A percentile compares a stretch with the other conserved stretches of the same genome.
These are phyloP conservation scores for Teunomyces aglyptinius DNA, from an alignment of 805 yeast species.

Conservation along the genomic window DNA sequence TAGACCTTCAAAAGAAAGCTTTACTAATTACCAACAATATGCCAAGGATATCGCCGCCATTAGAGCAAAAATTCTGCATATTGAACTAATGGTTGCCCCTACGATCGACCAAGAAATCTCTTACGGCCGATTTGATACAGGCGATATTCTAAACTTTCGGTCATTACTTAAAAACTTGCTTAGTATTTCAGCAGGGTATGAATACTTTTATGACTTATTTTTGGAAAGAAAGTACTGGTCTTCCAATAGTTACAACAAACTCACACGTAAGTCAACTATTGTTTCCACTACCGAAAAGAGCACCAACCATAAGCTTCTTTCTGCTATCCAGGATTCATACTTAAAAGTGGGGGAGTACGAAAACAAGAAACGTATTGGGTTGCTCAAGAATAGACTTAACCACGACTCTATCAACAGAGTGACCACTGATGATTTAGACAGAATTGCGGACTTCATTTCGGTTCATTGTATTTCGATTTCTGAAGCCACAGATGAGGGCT, in stretches of 20 bases:
- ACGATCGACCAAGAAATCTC: slow-evolving; percentile 23
- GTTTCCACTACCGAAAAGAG: neutral
- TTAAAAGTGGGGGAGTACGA: slow-evolving; percentile 30
- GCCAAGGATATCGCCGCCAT: slow-evolving; percentile 16
- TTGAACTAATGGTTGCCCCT: slow-evolving; percentile 18
- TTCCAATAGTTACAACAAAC: slow-evolving; percentile 8
- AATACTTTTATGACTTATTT: slow-evolving; percentile 26
- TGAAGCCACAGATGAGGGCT: slow-evolving; percentile 14
- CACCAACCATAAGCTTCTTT: slow-evolving; percentile 20
- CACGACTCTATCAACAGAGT: slow-evolving; percentile 12
- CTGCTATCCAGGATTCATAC: slow-evolving; percentile 27
- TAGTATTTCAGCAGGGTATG: slow-evolving; percentile 22
- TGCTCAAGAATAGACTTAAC: slow-evolving; percentile 16
- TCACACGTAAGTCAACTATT: slow-evolving; percentile 7
- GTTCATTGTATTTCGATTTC: slow-evolving; percentile 16
- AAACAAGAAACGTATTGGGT: slow-evolving; percentile 15
- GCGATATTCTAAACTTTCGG: slow-evolving; percentile 26
- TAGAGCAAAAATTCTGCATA: slow-evolving; percentile 16
- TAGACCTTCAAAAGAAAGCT: slow-evolving; percentile 26
- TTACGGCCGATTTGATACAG: slow-evolving; percentile 26
- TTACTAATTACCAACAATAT: slow-evolving; percentile 20
- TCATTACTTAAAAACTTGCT: slow-evolving; percentile 22
- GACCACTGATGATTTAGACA: slow-evolving; percentile 23
- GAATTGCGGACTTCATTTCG: slow-evolving; percentile 19
- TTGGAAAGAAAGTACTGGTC: slow-evolving; percentile 26